Percentiles rank a stretch among this genome's conserved stretches.
phyloP scores from a whole-genome alignment of 371 early-diverging fungal genomes.

The Mortierella sp. region DNA sequence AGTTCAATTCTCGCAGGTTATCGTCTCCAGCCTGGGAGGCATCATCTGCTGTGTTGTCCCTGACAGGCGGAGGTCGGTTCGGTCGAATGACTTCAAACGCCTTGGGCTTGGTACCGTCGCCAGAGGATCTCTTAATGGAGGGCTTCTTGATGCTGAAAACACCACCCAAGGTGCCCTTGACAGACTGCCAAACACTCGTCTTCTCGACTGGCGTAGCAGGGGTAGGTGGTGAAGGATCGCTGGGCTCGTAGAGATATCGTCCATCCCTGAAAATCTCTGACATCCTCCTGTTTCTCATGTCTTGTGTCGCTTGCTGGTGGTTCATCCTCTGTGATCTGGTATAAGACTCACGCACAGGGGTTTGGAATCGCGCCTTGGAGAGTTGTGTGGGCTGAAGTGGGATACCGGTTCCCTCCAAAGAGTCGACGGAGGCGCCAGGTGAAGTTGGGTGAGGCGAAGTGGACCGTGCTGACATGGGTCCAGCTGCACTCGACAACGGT shows the following conservation, averaged over 20 bases:
- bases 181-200: conserved; percentile 20
- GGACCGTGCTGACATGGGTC: conserved; percentile 41
- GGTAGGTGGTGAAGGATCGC: conserved; percentile 7
- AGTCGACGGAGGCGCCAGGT: conserved; percentile 27
- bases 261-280: conserved; percentile 56
- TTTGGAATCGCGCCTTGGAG: conserved; percentile 25
- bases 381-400: conserved; percentile 43
- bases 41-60: conserved; percentile 19
- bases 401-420: conserved; percentile 31
- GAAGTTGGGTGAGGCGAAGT: conserved; percentile 37
- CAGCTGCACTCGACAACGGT: conserved; percentile 35
- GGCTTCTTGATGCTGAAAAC: conserved; percentile 24
- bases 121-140: conserved; percentile 9
- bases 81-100: conserved; percentile 59
- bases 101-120: conserved; percentile 45
- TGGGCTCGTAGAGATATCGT: conserved; percentile 38
- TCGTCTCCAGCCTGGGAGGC: conserved; percentile 34
- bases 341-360: conserved; percentile 39
- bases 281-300: conserved; percentile 49
- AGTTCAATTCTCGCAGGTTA: conserved; percentile 49
- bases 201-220: conserved; percentile 17
- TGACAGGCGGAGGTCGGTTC: conserved; percentile 27
- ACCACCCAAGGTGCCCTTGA: conserved; percentile 36
- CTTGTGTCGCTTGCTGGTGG: conserved; percentile 41
- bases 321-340: conserved; percentile 46